Base-by-base conservation (phyloP, 2,329 filamentous ascomycete species). In the Amesomyces nigricolor region DNA sequence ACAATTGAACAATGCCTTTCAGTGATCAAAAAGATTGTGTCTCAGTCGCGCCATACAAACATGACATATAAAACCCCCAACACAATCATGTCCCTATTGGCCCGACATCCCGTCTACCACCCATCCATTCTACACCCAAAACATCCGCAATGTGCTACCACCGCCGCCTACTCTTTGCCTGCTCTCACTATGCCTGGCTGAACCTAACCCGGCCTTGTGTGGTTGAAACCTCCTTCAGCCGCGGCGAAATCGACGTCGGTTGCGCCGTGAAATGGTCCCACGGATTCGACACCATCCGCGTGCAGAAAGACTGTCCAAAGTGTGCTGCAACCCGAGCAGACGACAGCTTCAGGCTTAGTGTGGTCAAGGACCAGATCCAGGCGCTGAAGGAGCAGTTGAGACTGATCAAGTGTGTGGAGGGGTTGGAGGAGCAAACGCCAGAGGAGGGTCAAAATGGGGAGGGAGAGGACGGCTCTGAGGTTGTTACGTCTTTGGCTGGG, bases 131-230 rank as follows among this genome's bases (percentile, higher is more conserved):
- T 26, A 47, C 4, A 38, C n/a, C 11, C 37, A 35, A 4, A 10
- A 35, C 32, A 4, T 10, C 32, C 32, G 39, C 32, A 16, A 65
- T 65, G 63, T 65, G 64, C 38, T 58, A 58, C 54, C 60, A 65
- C 56, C 38, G 48, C 5, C 61, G 63, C 46, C 49, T 63, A 48
- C 29, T 63, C 42, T 62, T 61, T 47, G 17, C 2, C 50, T 64
- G 63, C 54, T 51, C 35, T 26, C 64, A 65, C 53, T 44, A 56
- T 16, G 54, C 51, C 37, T 61, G 55, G 48, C 47, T 58, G 1
- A 42, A 37, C 16, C 17, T 60, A 9, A 53, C 52, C 13, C 44
- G 51, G 14, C 57, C 59, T 29, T 65, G 62, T 53, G 30, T 47
- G 14, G 22, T 50, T 2, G 60, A 64, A 26, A 11, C 47, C 22